phyloP scores from a whole-genome alignment of 441 rosid genomes.

The Jatropha podagrica region DNA sequence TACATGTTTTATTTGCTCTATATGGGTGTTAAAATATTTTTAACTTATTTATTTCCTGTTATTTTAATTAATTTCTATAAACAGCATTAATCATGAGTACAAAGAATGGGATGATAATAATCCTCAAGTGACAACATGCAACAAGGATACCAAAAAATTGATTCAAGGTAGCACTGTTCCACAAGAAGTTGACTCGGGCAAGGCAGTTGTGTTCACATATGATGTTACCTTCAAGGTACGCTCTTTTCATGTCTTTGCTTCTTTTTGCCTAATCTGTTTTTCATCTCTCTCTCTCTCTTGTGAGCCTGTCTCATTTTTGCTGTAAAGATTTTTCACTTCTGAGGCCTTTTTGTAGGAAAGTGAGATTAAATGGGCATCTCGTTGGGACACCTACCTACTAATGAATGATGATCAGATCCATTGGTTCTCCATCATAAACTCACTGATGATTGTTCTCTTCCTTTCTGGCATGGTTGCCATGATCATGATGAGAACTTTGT shows the following conservation, averaged over 20 bases:
- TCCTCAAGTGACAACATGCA: conserved; percentile 87
- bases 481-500: conserved; percentile 97
- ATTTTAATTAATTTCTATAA: conserved; percentile 21
- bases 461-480: conserved; percentile 99
- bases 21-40: background rate
- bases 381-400: conserved; percentile 96
- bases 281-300: background rate
- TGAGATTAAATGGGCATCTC: conserved; percentile 98
- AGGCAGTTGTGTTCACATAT: conserved; percentile 81
- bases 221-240: conserved; percentile 82
- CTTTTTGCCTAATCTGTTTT: background rate
- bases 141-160: conserved; percentile 77
- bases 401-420: conserved; percentile 98
- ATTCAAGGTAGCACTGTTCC: conserved; percentile 81
- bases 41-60: conserved; percentile 18
- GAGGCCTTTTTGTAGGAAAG: conserved; percentile 51
- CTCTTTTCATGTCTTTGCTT: background rate
- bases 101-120: conserved; percentile 82
- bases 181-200: conserved; percentile 74
- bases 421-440: conserved; percentile 95
- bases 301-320: conserved; percentile 6
- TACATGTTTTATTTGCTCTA: background rate
- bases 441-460: conserved; percentile 91
- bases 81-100: conserved; percentile 86
- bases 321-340: conserved; percentile 11